A percentile compares a stretch with the other conserved stretches of the same genome.
phyloP scores from a whole-genome alignment of 306 rosid species.

The Purshia tridentata region DNA sequence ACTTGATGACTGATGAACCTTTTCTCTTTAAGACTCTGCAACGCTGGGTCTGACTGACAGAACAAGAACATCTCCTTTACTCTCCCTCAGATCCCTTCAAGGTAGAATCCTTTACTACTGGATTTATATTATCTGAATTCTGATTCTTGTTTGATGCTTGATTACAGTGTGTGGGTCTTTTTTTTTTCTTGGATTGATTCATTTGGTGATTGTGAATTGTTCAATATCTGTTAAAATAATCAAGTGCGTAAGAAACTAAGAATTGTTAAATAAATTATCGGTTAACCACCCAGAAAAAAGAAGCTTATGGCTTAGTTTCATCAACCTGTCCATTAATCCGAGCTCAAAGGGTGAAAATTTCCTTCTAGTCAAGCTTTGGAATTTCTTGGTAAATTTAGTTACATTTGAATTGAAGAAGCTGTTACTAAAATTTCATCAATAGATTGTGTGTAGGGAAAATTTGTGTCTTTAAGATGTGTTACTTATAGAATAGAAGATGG shows the following conservation, averaged over 20 bases:
- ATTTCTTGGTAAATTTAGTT: not conserved
- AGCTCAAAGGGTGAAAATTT: not conserved
- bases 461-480: not conserved
- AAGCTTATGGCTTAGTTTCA: not conserved
- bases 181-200: not conserved
- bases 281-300: not conserved
- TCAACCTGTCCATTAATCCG: not conserved
- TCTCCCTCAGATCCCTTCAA: not conserved
- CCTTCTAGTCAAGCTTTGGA: not conserved
- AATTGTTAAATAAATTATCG: not conserved
- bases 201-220: constrained; percentile 9
- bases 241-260: constrained; percentile 14
- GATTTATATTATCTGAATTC: not conserved
- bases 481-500: not conserved
- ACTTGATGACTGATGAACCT: not conserved
- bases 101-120: not conserved
- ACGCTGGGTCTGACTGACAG: no score
- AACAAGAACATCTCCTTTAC: not conserved
- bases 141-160: not conserved
- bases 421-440: not conserved
- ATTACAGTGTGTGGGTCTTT: not conserved
- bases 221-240: not conserved
- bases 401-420: not conserved
- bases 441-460: not conserved
- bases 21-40: not conserved